Evolutionary conservation across 2,329 filamentous ascomycete genomes (phyloP).

Genomic region (Ascosphaera acerosa): DNA sequence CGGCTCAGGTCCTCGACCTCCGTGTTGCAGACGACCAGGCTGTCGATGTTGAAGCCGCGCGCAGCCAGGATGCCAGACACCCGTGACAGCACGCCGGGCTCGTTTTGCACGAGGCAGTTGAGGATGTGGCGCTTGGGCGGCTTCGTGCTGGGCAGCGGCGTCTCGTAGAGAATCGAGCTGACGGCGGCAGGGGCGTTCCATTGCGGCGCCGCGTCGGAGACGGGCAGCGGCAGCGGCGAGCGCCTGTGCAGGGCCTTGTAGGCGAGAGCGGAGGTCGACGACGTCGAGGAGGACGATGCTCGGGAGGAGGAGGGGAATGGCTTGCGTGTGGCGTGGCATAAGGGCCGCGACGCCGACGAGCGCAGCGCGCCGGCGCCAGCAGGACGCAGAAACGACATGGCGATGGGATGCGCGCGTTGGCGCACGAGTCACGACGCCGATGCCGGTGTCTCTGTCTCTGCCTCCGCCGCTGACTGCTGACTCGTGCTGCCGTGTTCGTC

Average conservation of each 20-base stretch:
- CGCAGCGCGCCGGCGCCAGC: constrained; percentile 3
- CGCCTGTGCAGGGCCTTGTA: constrained; percentile 94
- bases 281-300: background rate
- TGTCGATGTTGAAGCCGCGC: constrained; percentile 97
- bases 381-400: background rate
- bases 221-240: constrained; percentile 59
- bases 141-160: constrained; percentile 53
- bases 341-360: constrained; percentile 9
- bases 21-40: constrained; percentile 87
- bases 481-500: too few species aligned
- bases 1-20: constrained; percentile 90
- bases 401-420: too few species aligned
- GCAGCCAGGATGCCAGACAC: constrained; percentile 91
- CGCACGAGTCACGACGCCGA: too few species aligned
- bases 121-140: constrained; percentile 88
- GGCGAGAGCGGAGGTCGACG: constrained; percentile 71
- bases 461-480: too few species aligned
- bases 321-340: constrained; percentile 10
- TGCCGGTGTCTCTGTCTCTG: too few species aligned
- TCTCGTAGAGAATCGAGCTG: constrained; percentile 97
- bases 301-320: constrained; percentile 17
- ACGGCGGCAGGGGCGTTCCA: constrained; percentile 81
- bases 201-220: constrained; percentile 48
- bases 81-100: constrained; percentile 87
- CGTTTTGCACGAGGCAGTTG: constrained; percentile 97